Evolutionary conservation across 2,329 filamentous ascomycete species (phyloP).

Genomic region (Botrytis galanthina): DNA sequence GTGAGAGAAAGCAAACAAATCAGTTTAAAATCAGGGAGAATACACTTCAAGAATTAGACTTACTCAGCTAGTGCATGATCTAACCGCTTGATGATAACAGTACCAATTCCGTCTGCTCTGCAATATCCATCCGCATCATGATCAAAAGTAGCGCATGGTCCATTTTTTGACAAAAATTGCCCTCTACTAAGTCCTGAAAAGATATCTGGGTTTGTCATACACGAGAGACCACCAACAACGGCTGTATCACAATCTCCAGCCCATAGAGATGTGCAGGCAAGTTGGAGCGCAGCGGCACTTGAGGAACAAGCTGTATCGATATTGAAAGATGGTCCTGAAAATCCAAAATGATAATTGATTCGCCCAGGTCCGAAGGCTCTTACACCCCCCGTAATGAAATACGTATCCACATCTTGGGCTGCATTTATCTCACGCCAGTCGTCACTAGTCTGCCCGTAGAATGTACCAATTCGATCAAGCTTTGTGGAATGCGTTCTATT

Average conservation of each 20-base stretch:
- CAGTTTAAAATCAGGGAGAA: background rate
- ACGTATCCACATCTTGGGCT: constrained; percentile 37
- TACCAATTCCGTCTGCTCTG: constrained; percentile 49
- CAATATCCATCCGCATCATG: constrained; percentile 53
- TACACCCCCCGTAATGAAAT: constrained; percentile 37
- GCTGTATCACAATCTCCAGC: constrained; percentile 37
- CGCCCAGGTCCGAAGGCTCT: constrained; percentile 39
- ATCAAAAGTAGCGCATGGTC: constrained; percentile 50
- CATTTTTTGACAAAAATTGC: constrained; percentile 39
- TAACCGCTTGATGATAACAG: constrained; percentile 51
- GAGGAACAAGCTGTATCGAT: constrained; percentile 46
- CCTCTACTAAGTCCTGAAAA: constrained; percentile 37
- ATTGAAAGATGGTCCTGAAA: constrained; percentile 43
- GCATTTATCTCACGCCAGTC: constrained; percentile 38
- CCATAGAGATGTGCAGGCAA: constrained; percentile 36
- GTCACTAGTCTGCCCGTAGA: constrained; percentile 38
- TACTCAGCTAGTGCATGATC: constrained; percentile 45
- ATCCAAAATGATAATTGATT: constrained; percentile 45
- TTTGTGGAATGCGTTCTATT: constrained; percentile 36
- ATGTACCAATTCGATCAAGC: constrained; percentile 45
- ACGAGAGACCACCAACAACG: constrained; percentile 36
- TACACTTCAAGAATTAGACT: background rate
- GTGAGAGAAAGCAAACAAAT: background rate
- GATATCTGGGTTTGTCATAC: constrained; percentile 37
- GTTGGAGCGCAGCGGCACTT: constrained; percentile 41